Conservation (phyloP, 2,329 filamentous ascomycete species). For the Sphaerulina musiva region DNA sequence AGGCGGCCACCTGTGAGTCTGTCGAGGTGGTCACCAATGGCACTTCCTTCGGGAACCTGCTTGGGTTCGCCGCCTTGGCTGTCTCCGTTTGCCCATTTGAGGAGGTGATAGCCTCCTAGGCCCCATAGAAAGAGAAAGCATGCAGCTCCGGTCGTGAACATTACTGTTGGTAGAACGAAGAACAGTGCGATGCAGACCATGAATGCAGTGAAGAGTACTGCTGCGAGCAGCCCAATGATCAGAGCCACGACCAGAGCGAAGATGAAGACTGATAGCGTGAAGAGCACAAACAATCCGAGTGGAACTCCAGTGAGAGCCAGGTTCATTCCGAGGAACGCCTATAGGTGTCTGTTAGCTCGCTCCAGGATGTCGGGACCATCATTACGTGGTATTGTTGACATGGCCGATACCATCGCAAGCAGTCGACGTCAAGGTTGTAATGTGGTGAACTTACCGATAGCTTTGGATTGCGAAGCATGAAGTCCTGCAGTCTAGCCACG, state of each 20-base stretch:
- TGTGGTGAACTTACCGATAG: constrained; percentile 52
- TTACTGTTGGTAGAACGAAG: constrained; percentile 61
- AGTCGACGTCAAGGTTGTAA: no score
- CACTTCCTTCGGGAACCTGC: constrained; percentile 26
- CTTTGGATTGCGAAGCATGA: constrained; percentile 60
- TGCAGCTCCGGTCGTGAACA: constrained; percentile 58
- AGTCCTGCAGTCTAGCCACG: constrained; percentile 48
- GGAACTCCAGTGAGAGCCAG: constrained; percentile 60
- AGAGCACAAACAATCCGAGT: constrained; percentile 60
- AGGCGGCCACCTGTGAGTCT: constrained; percentile 36
- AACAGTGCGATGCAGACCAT: constrained; percentile 61
- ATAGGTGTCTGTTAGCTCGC: constrained; percentile 12
- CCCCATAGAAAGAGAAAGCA: constrained; percentile 63
- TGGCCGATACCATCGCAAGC: no score
- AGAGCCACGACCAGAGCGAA: constrained; percentile 58
- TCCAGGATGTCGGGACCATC: neutral
- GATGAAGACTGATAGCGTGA: constrained; percentile 56
- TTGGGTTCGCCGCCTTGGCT: constrained; percentile 9
- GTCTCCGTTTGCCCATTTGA: constrained; percentile 36
- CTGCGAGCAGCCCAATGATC: constrained; percentile 45
- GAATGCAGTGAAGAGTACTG: constrained; percentile 58
- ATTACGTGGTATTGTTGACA: neutral
- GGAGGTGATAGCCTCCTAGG: constrained; percentile 51
- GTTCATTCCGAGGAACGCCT: constrained; percentile 65
- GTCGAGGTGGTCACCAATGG: constrained; percentile 40